A percentile compares a stretch with the other conserved stretches of the same genome.
Conservation (phyloP, 2,329 filamentous ascomycete species). For the Penicillium italicum region DNA sequence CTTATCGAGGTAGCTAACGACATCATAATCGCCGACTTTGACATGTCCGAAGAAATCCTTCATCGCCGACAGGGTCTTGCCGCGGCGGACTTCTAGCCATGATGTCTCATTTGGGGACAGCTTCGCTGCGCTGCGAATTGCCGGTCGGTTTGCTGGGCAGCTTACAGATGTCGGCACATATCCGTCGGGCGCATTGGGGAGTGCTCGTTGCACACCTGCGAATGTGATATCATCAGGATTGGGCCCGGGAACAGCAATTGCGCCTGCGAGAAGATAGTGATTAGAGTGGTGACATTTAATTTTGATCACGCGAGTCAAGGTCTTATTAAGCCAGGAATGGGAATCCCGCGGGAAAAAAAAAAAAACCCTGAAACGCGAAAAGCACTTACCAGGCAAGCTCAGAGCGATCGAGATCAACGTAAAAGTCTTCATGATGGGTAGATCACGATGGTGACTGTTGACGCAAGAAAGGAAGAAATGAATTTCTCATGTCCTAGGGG, state of each 20-base stretch:
- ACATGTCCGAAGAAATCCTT: slow-evolving; percentile 66
- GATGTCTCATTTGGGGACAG: slow-evolving; percentile 67
- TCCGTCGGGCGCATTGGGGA: slow-evolving; percentile 59
- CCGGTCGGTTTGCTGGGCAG: slow-evolving; percentile 67
- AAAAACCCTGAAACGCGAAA: not conserved
- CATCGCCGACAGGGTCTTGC: slow-evolving; percentile 70
- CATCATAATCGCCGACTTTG: slow-evolving; percentile 75
- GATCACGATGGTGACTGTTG: not conserved
- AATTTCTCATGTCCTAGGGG: slow-evolving; percentile 7
- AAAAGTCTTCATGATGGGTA: slow-evolving; percentile 16
- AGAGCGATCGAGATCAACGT: slow-evolving; percentile 16
- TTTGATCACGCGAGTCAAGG: not conserved
- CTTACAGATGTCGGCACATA: slow-evolving; percentile 67
- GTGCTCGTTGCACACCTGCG: slow-evolving; percentile 37
- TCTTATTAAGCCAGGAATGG: not conserved
- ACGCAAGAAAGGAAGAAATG: not conserved
- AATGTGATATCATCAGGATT: slow-evolving; percentile 9
- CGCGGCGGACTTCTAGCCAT: slow-evolving; percentile 71
- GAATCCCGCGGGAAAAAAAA: not conserved
- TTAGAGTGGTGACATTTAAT: not conserved
- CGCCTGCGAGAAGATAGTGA: slow-evolving; percentile 8
- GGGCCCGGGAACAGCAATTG: slow-evolving; percentile 16
- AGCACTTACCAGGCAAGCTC: slow-evolving; percentile 18
- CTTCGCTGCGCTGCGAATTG: slow-evolving; percentile 60
- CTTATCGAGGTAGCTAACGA: slow-evolving; percentile 64